A percentile compares a stretch with the other conserved stretches of the same genome.
phyloP scores from a whole-genome alignment of 108 stramenopile species.

The Nannochloropsis granulata region DNA sequence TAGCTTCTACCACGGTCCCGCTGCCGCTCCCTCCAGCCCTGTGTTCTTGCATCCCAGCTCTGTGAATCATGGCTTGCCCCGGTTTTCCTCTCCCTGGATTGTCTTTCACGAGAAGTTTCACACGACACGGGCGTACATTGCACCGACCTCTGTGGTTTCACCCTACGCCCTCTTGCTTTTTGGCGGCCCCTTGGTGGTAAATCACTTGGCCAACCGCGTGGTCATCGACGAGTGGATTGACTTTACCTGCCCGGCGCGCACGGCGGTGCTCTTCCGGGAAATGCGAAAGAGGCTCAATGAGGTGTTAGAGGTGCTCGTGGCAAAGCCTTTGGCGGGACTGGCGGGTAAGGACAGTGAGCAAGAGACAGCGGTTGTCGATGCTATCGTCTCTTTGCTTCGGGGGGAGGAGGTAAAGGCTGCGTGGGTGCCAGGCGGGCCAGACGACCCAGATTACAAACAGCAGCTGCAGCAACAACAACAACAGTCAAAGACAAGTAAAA shows the following conservation, averaged over 20 bases:
- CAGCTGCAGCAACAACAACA: neutral
- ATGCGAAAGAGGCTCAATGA: slow-evolving; percentile 15
- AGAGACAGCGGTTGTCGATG: neutral
- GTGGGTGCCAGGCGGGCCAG: neutral
- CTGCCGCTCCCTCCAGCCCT: neutral
- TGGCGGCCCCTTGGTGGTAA: slow-evolving; percentile 67
- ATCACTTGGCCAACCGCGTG: slow-evolving; percentile 58
- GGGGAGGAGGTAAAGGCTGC: neutral
- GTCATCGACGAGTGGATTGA: slow-evolving; percentile 56
- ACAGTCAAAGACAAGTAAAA: no score
- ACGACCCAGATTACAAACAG: neutral
- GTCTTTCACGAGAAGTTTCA: slow-evolving; percentile 69
- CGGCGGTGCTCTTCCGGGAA: slow-evolving; percentile 70
- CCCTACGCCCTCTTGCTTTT: slow-evolving; percentile 73
- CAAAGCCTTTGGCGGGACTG: neutral
- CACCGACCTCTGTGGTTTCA: slow-evolving; percentile 74
- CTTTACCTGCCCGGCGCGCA: slow-evolving; percentile 65
- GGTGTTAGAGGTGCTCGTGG: neutral
- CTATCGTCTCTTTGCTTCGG: neutral
- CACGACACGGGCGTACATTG: slow-evolving; percentile 69
- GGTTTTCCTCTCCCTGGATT: slow-evolving; percentile 77
- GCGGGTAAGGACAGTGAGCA: neutral
- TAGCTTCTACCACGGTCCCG: slow-evolving; percentile 1
- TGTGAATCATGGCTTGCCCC: slow-evolving; percentile 53
- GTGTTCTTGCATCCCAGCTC: slow-evolving; percentile 81